Base-by-base conservation (phyloP, 768 basidiomycete species). In the Calocybe cyanea region DNA sequence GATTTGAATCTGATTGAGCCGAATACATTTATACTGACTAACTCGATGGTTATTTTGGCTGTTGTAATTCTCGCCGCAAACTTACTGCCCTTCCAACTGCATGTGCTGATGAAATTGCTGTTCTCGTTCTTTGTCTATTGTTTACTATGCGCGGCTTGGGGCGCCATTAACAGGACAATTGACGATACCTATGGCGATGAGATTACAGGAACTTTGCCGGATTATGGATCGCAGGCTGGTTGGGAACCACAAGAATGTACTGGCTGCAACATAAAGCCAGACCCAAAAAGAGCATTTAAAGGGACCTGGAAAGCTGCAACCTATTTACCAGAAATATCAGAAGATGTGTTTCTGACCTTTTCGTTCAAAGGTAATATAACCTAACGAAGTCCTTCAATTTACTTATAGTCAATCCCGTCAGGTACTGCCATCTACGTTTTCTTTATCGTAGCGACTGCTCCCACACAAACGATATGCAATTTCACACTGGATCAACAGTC, bases 291-390 rank as follows among this genome's bases (percentile, higher is more conserved):
- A n/a, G 34, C 34, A 5, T 35, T 35, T 14, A 14, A 51, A 31
- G 53, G 53, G 9, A 61, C 58, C 13, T 61, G 58, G 57, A 61
- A 54, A n/a, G 52, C 53, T n/a, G 53, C 45, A 31, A 54, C 53
- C 7, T 54, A 54, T 48, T 48, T 43, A 18, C 41, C 49, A 4
- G 46, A 36, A 10, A 6, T 28, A 6, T 9, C 48, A 14, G 40
- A 24, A 7, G 30, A 45, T 2, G 48, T 54, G 32, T 50, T 46
- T 6, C 43, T 54, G 13, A 34, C 43, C 14, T 19, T 51, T 7
- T 13, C 15, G 17, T 51, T 51, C 36, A 46, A 34, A 38, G 50
- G 46, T 48, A 6, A n/a, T 7, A 7, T n/a, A 17, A 2, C n/a
- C 24, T 32, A 32, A 24, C 31, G 1, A 40, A 1, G 21, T 46